phyloP scores from a whole-genome alignment of 2,329 filamentous ascomycete species.

The Teratosphaeria epicoccoides region DNA sequence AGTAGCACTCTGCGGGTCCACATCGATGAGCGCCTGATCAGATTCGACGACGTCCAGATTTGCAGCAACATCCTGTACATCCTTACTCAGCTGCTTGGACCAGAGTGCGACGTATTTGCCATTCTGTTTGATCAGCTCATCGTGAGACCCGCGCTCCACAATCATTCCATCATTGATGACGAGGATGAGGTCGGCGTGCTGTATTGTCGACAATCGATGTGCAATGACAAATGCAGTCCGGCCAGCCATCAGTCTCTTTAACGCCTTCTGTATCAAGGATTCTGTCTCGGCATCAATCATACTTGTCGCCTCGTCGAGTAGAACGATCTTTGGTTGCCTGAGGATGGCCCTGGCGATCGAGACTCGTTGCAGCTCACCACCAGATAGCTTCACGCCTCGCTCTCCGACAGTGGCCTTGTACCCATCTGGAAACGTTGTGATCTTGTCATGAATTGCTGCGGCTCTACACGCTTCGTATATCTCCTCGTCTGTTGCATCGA shows the following conservation, averaged over 20 bases:
- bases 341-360: slow-evolving; percentile 64
- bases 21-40: slow-evolving; percentile 4
- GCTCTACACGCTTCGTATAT: slow-evolving; percentile 50
- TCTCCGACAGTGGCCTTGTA: slow-evolving; percentile 70
- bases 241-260: slow-evolving; percentile 49
- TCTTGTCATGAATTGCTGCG: slow-evolving; percentile 55
- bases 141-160: slow-evolving; percentile 65
- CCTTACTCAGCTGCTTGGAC: slow-evolving; percentile 24
- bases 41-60: slow-evolving; percentile 8
- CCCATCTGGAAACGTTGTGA: slow-evolving; percentile 50
- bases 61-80: slow-evolving; percentile 11
- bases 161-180: slow-evolving; percentile 63
- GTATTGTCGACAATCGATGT: slow-evolving; percentile 63
- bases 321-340: slow-evolving; percentile 53
- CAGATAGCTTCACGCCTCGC: slow-evolving; percentile 64
- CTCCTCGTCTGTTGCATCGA: slow-evolving; percentile 51
- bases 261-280: slow-evolving; percentile 44
- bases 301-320: slow-evolving; percentile 68
- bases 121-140: slow-evolving; percentile 47
- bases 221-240: slow-evolving; percentile 72
- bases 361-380: slow-evolving; percentile 77
- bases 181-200: slow-evolving; percentile 66
- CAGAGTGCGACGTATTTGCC: slow-evolving; percentile 26
- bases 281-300: slow-evolving; percentile 50
- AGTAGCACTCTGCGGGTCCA: background rate